These are phyloP conservation scores for Setaria italica DNA, from an alignment of 202 grass and related monocot species.

Conservation along the genomic window DNA sequence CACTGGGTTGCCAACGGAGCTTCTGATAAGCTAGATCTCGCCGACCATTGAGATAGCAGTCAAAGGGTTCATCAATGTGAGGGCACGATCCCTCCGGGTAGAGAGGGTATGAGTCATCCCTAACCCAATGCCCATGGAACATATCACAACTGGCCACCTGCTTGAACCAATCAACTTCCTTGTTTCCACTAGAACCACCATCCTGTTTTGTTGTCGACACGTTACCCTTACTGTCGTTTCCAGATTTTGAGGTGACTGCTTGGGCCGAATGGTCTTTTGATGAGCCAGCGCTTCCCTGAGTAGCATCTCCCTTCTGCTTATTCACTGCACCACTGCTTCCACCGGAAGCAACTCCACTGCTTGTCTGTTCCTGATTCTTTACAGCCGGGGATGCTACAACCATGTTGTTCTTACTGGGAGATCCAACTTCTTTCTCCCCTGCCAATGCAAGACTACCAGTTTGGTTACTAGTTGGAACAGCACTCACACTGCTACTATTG, in stretches of 20 bases:
- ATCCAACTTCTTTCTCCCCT: slow-evolving; percentile 35
- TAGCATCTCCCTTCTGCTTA: slow-evolving; percentile 41
- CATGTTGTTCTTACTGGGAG: slow-evolving; percentile 46
- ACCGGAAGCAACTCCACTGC: slow-evolving; percentile 29
- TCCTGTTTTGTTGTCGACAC: slow-evolving; percentile 9
- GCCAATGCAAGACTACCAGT: slow-evolving; percentile 7
- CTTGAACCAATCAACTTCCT: slow-evolving; percentile 71
- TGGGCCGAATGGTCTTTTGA: slow-evolving; percentile 31
- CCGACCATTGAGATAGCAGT: slow-evolving; percentile 89
- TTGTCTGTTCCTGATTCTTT: slow-evolving; percentile 49
- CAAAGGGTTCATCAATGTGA: slow-evolving; percentile 95
- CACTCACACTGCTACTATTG: slow-evolving; percentile 32
- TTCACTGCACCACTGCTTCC: slow-evolving; percentile 25
- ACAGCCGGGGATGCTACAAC: slow-evolving; percentile 24
- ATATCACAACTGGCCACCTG: slow-evolving; percentile 78
- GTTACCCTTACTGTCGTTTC: slow-evolving; percentile 42
- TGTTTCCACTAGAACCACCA: slow-evolving; percentile 41
- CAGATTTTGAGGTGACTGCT: slow-evolving; percentile 35
- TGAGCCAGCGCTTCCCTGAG: slow-evolving; percentile 32
- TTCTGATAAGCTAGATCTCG: slow-evolving; percentile 81
- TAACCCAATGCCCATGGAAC: slow-evolving; percentile 86
- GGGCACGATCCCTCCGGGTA: slow-evolving; percentile 90
- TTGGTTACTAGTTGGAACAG: slow-evolving; percentile 34
- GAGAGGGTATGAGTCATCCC: slow-evolving; percentile 85
- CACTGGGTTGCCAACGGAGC: slow-evolving; percentile 89